phyloP scores from a whole-genome alignment of 225 moss, liverwort and hornwort genomes.

The Physcomitrellopsis africana region DNA sequence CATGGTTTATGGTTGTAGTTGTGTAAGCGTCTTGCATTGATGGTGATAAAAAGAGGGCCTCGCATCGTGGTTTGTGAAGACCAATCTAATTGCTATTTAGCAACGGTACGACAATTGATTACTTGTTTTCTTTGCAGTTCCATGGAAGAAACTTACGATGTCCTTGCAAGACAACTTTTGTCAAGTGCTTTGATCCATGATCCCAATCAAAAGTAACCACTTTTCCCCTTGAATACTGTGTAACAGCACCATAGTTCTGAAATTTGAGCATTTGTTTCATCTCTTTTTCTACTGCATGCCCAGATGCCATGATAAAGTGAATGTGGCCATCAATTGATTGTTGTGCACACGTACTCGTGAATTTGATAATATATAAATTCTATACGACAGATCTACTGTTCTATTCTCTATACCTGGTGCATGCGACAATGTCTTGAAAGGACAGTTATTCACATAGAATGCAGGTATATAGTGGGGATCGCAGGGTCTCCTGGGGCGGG shows the following conservation, averaged over 20 bases:
- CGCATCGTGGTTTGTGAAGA: slow-evolving; percentile 6
- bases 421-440: not conserved
- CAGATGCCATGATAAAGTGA: not conserved
- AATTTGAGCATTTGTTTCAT: not conserved
- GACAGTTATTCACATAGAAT: slow-evolving; percentile 29
- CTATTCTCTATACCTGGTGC: not conserved
- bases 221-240: slow-evolving; percentile 16
- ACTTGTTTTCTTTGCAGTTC: slow-evolving; percentile 55
- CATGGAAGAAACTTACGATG: slow-evolving; percentile 85
- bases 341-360: not conserved
- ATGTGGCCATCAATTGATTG: not conserved
- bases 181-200: slow-evolving; percentile 46
- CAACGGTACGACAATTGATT: not conserved
- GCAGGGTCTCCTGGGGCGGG: slow-evolving; percentile 96
- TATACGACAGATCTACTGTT: not conserved
- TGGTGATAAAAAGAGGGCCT: not conserved
- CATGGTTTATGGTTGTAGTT: no score
- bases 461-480: slow-evolving; percentile 85
- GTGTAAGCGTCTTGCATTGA: no score
- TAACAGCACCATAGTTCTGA: not conserved
- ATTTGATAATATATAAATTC: not conserved
- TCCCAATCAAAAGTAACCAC: slow-evolving; percentile 64
- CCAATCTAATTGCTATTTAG: not conserved
- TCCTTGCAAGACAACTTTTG: slow-evolving; percentile 68
- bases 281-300: slow-evolving; percentile 13